phyloP scores from a whole-genome alignment of 1,139 yeast genomes.

The Saccharomyces hybrid region DNA sequence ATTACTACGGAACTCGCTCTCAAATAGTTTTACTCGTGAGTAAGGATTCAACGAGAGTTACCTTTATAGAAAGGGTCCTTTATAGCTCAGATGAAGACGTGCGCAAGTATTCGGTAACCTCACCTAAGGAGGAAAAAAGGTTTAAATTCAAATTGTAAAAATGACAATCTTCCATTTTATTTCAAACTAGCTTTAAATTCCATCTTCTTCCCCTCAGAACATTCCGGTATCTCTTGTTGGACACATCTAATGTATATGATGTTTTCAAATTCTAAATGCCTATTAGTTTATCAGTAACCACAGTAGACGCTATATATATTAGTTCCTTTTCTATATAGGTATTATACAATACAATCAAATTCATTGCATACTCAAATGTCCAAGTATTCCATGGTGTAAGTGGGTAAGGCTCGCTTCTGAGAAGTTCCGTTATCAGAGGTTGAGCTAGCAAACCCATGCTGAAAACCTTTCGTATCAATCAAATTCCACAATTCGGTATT shows the following conservation, averaged over 20 bases:
- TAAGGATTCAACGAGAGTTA: slow-evolving; percentile 38
- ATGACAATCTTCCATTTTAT: not conserved
- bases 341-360: not conserved
- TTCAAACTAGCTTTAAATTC: not conserved
- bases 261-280: not conserved
- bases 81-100: slow-evolving; percentile 34
- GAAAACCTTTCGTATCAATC: slow-evolving; percentile 20
- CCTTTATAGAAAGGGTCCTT: slow-evolving; percentile 39
- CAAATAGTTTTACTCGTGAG: slow-evolving; percentile 70
- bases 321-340: not conserved
- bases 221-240: not conserved
- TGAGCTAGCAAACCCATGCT: slow-evolving; percentile 5
- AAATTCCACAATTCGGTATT: slow-evolving; percentile 28
- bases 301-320: not conserved
- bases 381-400: slow-evolving; percentile 28
- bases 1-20: slow-evolving; percentile 81
- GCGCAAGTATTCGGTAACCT: slow-evolving; percentile 9
- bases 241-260: not conserved
- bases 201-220: not conserved
- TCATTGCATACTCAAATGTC: slow-evolving; percentile 13
- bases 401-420: slow-evolving; percentile 17
- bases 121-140: slow-evolving; percentile 16
- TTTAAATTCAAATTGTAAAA: slow-evolving; percentile 15
- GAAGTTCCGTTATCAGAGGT: slow-evolving; percentile 7
- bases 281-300: not conserved